Evolutionary conservation across 83 land plant species (phyloP), one percentile per base, ranked within the genome.

Genomic region (Picea abies): DNA sequence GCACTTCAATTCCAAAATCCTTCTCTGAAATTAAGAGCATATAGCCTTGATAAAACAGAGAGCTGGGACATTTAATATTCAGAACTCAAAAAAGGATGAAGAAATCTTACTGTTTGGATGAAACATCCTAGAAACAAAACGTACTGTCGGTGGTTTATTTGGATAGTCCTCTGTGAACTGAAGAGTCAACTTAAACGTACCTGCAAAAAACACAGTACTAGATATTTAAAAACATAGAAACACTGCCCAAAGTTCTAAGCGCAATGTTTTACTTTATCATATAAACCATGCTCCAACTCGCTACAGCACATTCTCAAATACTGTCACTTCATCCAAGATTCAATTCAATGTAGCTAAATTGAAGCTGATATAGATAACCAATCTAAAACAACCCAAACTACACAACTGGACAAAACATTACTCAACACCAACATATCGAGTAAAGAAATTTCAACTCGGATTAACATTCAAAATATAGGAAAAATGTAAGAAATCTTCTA

Each of bases 51-150:
- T 29, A 66, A 66, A 26, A 66, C 32, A 23, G 2, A 25, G 25
- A 66, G 15, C 10, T 49, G 52, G 52, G 11, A 49, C 11, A 1
- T 9, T 41, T 25, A 16, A 63, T 64, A 63, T 23, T 12, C 82
- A 68, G 32, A 25, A 82, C 2, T 19, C 14, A 39, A 60, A 15
- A 3, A 79, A 63, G 16, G 10, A 19, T 39, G 16, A 44, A 17
- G 20, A 39, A 29, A 63, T 83, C 95, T 87, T 84, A 93, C 95
- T 93, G 80, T 93, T 93, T 39, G 95, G 95, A 88, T 93, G 95
- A 69, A 93, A 93, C 95, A 93, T 93, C 86, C 87, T 82, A 5
- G 91, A 90, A 25, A 90, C 91, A 83, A 87, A 90, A 29, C 90
- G 89, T 8, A 90, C 91, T 32, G 87, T 85, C 16, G 91, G 91